A percentile compares a stretch with the other conserved stretches of the same genome.
These are phyloP conservation scores for Phytophthora podocarpi DNA, from an alignment of 352 stramenopile genomes.

Conservation along the genomic window DNA sequence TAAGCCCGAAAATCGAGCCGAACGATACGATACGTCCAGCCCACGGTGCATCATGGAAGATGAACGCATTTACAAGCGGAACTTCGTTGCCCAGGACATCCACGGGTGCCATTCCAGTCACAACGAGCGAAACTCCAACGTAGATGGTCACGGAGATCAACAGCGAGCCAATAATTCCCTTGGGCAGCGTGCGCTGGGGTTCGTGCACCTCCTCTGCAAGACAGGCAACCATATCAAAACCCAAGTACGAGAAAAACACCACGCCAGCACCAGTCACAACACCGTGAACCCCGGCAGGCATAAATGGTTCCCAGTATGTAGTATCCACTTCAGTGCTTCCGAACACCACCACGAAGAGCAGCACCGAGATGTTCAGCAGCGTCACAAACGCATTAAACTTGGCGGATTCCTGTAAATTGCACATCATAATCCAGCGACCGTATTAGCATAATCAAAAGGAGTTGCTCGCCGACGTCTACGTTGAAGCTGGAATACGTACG, in stretches of 20 bases:
- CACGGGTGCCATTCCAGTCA: constrained; percentile 88
- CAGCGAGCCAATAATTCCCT: constrained; percentile 92
- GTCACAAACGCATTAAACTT: constrained; percentile 93
- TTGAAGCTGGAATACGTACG: constrained; percentile 40
- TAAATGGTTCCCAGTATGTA: constrained; percentile 85
- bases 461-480: background rate
- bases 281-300: constrained; percentile 83
- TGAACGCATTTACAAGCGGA: constrained; percentile 86
- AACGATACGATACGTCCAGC: constrained; percentile 88
- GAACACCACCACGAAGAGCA: constrained; percentile 89
- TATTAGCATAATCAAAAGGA: background rate
- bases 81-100: constrained; percentile 74
- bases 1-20: constrained; percentile 93
- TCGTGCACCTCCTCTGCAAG: constrained; percentile 92
- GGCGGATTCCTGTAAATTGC: constrained; percentile 81
- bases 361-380: constrained; percentile 88
- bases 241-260: constrained; percentile 93
- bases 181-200: constrained; percentile 89
- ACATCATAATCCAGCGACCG: background rate
- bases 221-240: constrained; percentile 94
- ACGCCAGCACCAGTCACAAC: constrained; percentile 90
- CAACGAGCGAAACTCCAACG: constrained; percentile 86
- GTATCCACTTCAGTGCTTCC: constrained; percentile 79
- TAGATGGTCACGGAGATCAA: constrained; percentile 93
- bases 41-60: constrained; percentile 73